These are phyloP conservation scores for Crithidia acanthocephali DNA, from an alignment of 208 protist species.

Conservation along the genomic window DNA sequence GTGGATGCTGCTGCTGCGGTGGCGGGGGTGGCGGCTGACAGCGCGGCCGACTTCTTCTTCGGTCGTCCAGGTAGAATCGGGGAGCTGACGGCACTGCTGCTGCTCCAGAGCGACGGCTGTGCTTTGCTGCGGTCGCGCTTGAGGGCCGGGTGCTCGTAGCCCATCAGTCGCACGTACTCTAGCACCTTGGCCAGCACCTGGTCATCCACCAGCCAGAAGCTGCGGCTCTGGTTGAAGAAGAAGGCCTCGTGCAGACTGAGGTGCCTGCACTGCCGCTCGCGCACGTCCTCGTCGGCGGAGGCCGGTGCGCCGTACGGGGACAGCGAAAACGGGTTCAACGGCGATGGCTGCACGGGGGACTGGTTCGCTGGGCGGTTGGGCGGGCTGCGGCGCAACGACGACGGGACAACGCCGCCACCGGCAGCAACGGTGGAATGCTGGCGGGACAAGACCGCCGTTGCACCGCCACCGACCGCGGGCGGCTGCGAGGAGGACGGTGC, in stretches of 20 bases:
- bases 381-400: constrained; percentile 10
- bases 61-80: constrained; percentile 16
- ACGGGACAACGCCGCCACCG: background rate
- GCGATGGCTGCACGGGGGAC: background rate
- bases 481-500: background rate
- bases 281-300: constrained; percentile 19
- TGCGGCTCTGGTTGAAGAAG: constrained; percentile 49
- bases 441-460: background rate
- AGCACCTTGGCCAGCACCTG: constrained; percentile 71
- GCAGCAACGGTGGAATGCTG: constrained; percentile 23
- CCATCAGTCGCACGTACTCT: constrained; percentile 76
- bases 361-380: background rate
- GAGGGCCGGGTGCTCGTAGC: constrained; percentile 58
- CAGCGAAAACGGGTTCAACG: constrained; percentile 1
- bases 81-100: constrained; percentile 28
- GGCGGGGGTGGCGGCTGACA: background rate
- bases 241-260: constrained; percentile 80
- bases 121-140: constrained; percentile 26
- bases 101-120: constrained; percentile 35
- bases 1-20: background rate
- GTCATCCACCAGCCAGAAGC: constrained; percentile 74
- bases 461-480: background rate
- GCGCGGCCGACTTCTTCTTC: constrained; percentile 6
- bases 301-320: constrained; percentile 2
- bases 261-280: constrained; percentile 28